Evolutionary conservation across 331 rosid species (phyloP).

Genomic region (Prunus yedoensis): DNA sequence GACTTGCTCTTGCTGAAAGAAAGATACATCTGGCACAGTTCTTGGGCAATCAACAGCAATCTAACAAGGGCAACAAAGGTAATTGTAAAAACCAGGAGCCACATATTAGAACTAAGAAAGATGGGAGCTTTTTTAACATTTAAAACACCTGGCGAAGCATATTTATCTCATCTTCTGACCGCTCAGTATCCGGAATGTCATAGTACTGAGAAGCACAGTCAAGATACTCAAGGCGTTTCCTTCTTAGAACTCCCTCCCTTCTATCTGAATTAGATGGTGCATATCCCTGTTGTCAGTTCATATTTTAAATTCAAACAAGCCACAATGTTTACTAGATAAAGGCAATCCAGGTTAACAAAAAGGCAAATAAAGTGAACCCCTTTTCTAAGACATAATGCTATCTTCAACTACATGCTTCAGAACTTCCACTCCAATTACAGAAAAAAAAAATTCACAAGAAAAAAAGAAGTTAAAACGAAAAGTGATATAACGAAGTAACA

Average conservation of each 20-base stretch:
- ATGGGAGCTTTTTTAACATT: slow-evolving; percentile 5
- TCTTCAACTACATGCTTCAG: neutral
- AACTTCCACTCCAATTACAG: neutral
- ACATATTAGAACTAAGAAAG: slow-evolving; percentile 13
- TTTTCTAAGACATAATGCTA: neutral
- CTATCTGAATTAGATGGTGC: slow-evolving; percentile 99
- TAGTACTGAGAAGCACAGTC: slow-evolving; percentile 82
- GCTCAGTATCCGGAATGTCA: slow-evolving; percentile 83
- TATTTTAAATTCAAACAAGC: slow-evolving; percentile 62
- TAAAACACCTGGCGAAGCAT: slow-evolving; percentile 92
- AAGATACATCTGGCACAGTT: slow-evolving; percentile 92
- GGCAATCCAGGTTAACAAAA: slow-evolving; percentile 19
- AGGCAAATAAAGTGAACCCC: slow-evolving; percentile 12
- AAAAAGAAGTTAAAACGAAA: neutral
- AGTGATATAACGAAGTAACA: neutral
- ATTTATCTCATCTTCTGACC: slow-evolving; percentile 92
- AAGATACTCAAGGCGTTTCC: slow-evolving; percentile 94
- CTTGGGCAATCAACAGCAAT: slow-evolving; percentile 93
- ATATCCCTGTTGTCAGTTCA: slow-evolving; percentile 95
- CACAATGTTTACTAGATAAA: slow-evolving; percentile 19
- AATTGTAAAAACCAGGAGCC: slow-evolving; percentile 22
- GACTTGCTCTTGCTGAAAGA: slow-evolving; percentile 82
- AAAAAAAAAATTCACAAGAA: neutral
- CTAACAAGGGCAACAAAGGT: slow-evolving; percentile 30
- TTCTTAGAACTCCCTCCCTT: slow-evolving; percentile 88